Evolutionary conservation across 768 basidiomycete genomes (phyloP), one percentile per base, ranked within the genome.

Genomic region (Boletus rex-veris): DNA sequence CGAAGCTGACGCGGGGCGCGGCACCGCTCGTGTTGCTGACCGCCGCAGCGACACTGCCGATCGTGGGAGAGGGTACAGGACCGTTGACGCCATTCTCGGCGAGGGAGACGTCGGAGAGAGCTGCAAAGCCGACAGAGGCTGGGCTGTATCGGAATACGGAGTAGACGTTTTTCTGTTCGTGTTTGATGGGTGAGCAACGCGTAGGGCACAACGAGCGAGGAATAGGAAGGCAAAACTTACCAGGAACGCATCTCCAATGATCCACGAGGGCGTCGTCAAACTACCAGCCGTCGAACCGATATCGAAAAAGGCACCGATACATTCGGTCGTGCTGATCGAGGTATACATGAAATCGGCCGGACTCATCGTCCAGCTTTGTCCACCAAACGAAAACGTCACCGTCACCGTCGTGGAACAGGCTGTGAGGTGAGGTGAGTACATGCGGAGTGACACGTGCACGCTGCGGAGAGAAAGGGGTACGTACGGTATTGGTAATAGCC

Each of bases 281-380:
- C 75, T 75, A 6, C 67, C 62, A 3, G 7, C 61, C 47, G 75
- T 58, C n/a, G 50, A 31, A 36, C 64, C 59, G 26, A 75, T 55
- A 14, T 73, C 76, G 61, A 81, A 84, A 65, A 84, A 76, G 2
- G 79, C 75, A 12, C 83, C 83, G 16, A 81, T 67, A 63, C 83
- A 84, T 49, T 71, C 69, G 11, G 66, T 68, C 18, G 63, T 55
- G 19, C 70, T 73, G 50, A 78, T 70, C 16, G 57, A 33, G 4
- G 75, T 69, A 7, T 75, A 74, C 57, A 71, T 65, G 58, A 85
- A 80, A 55, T 85, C 83, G 30, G 62, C 69, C 6, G 77, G 54
- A 24, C 69, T 68, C 66, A 85, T 81, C 40, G 71, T 55, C 74
- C 84, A 85, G 1, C 58, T 70, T 45, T 68, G 59, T 3, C 74